Evolutionary conservation across 129 eudicot species (phyloP).

Genomic region (Lactuca saligna): DNA sequence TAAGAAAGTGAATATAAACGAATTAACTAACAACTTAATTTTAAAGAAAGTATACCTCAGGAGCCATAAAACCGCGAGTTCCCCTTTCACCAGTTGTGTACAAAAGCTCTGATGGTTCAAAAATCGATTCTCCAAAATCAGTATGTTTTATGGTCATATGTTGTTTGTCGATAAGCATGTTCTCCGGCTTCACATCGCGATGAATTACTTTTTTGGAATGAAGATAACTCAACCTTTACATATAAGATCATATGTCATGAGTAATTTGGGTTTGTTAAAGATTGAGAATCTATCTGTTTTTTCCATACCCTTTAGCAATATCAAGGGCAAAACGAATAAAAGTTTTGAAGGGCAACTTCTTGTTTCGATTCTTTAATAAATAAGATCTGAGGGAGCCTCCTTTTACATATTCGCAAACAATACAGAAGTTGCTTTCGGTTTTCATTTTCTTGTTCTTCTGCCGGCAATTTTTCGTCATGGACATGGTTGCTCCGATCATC

Average conservation of each 20-base stretch:
- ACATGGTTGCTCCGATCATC: slow-evolving; percentile 32
- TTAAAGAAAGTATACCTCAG: slow-evolving; percentile 38
- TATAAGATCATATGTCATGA: neutral
- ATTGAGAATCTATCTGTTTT: neutral
- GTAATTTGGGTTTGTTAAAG: neutral
- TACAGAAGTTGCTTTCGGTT: slow-evolving; percentile 25
- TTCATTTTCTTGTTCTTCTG: slow-evolving; percentile 21
- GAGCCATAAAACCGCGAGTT: slow-evolving; percentile 63
- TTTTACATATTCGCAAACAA: slow-evolving; percentile 35
- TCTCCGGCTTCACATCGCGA: slow-evolving; percentile 46
- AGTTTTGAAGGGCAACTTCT: slow-evolving; percentile 30
- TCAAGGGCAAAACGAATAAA: slow-evolving; percentile 37
- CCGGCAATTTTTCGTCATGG: slow-evolving; percentile 3
- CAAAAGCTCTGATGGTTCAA: slow-evolving; percentile 37
- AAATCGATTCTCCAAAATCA: slow-evolving; percentile 36
- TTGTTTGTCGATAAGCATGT: slow-evolving; percentile 45
- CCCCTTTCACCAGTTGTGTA: slow-evolving; percentile 42
- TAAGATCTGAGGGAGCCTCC: slow-evolving; percentile 42
- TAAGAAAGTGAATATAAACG: neutral
- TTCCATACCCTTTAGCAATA: slow-evolving; percentile 43
- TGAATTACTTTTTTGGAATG: slow-evolving; percentile 52
- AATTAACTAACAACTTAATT: neutral
- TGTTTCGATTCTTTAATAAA: slow-evolving; percentile 21
- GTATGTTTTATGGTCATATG: slow-evolving; percentile 36
- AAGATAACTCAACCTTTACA: slow-evolving; percentile 46